Conservation (phyloP, 495 filamentous ascomycete species). For the Ramalina intermedia region DNA sequence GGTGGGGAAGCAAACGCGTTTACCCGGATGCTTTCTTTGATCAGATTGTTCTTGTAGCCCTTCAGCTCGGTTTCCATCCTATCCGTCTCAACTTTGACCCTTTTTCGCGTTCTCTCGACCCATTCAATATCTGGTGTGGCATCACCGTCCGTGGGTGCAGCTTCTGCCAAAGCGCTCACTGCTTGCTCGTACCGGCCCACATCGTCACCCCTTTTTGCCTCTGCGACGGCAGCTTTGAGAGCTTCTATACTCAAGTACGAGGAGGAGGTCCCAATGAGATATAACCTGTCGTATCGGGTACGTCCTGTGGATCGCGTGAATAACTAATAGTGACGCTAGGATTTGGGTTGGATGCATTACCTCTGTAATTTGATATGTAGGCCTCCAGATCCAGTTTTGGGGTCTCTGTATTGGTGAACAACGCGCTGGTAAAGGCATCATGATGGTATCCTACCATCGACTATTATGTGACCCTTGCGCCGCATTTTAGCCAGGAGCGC, state of each 20-base stretch:
- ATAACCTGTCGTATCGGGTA: constrained; percentile 63
- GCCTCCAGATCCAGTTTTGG: constrained; percentile 89
- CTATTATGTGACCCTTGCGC: too few species aligned
- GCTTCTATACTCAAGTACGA: constrained; percentile 66
- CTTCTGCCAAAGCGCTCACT: constrained; percentile 44
- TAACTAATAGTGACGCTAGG: neutral
- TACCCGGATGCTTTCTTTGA: constrained; percentile 94
- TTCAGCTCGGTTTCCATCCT: constrained; percentile 70
- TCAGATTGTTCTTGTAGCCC: constrained; percentile 91
- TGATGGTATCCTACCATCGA: too few species aligned
- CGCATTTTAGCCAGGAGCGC: too few species aligned
- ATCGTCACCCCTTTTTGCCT: constrained; percentile 66
- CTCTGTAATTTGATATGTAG: constrained; percentile 82
- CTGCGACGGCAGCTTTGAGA: constrained; percentile 57
- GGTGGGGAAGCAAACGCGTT: constrained; percentile 11
- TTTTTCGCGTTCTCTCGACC: constrained; percentile 45
- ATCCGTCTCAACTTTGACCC: constrained; percentile 52
- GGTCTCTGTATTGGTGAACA: constrained; percentile 34
- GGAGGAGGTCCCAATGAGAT: constrained; percentile 66
- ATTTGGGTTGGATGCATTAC: constrained; percentile 28
- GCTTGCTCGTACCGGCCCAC: constrained; percentile 54
- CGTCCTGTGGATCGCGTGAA: constrained; percentile 31
- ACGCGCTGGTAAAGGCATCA: neutral
- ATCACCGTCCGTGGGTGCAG: constrained; percentile 53
- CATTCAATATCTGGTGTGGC: constrained; percentile 53